Evolutionary conservation across 495 filamentous ascomycete species (phyloP).

Genomic region (Penicillium tannophilum): DNA sequence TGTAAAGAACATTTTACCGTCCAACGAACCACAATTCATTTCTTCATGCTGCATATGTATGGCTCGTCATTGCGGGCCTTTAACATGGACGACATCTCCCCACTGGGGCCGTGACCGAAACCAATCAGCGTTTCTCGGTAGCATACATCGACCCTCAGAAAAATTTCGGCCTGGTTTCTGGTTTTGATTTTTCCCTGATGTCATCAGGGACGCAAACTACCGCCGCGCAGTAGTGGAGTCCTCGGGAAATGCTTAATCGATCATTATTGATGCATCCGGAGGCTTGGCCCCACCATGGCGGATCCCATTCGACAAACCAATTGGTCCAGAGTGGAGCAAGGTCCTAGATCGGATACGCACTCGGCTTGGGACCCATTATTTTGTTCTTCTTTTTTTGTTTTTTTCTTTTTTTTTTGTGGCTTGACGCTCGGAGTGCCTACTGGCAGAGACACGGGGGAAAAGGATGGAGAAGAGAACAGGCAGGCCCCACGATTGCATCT

Average conservation of each 20-base stretch:
- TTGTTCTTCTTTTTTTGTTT: slow-evolving; percentile 5
- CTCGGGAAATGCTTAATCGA: slow-evolving; percentile 33
- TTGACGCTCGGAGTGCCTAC: not conserved
- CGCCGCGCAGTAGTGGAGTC: slow-evolving; percentile 4
- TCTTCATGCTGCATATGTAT: not conserved
- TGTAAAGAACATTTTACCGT: no score
- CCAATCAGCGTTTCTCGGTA: not conserved
- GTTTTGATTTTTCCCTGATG: slow-evolving; percentile 16
- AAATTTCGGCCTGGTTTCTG: not conserved
- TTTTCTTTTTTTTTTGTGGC: not conserved
- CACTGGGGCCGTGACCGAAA: not conserved
- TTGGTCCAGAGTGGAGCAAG: slow-evolving; percentile 8
- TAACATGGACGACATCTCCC: not conserved
- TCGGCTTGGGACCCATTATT: slow-evolving; percentile 11
- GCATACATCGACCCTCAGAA: not conserved
- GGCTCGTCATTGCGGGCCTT: not conserved
- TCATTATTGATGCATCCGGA: slow-evolving; percentile 38
- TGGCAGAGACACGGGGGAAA: slow-evolving; percentile 18
- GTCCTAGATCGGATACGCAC: slow-evolving; percentile 9
- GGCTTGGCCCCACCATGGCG: slow-evolving; percentile 16
- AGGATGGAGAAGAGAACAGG: slow-evolving; percentile 17
- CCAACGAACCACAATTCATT: not conserved
- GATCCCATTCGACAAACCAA: not conserved
- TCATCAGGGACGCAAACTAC: slow-evolving; percentile 30
- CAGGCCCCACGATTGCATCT: slow-evolving; percentile 23